Base-by-base conservation (phyloP, 1,139 yeast species). In the Hyphopichia wangnamkhiaoensis region DNA sequence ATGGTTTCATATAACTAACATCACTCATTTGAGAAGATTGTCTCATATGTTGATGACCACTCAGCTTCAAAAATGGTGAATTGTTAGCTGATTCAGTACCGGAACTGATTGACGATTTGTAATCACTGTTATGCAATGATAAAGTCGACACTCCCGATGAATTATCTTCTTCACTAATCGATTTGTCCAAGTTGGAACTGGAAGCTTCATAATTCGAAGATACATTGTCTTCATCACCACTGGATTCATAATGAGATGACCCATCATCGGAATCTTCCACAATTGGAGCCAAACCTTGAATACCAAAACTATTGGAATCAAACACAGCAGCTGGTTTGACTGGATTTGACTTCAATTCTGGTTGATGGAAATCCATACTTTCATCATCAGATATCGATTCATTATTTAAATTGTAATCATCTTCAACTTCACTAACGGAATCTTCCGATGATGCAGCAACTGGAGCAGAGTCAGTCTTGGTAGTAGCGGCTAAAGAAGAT, bases 91-190 rank as follows among this genome's bases (percentile, higher is more conserved):
- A 41, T 21, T 46, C 52, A 23, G 49, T 45, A 27, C 55, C 57
- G 8, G 61, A 56, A 20, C 52, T 48, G 17, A 54, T 48, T 2
- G 61, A 57, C 6, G 61, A 56, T 37, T 65, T 61, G 53, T 61
- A 62, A 47, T 68, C 71, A 42, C 68, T 61, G 42, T 68, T 61
- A 48, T 68, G 71, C 51, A 71, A 68, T 1, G 76, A 71, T 45
- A 71, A 65, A 15, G 71, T 58, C 9, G 73, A 66, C 8, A 58
- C 56, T 35, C 71, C 67, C 5, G 72, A 63, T 10, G 26, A 23
- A 26, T 68, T 60, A 3, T 57, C 49, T 35, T 58, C 64, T 39
- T 60, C 68, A 23, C 53, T 45, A 21, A 27, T 13, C 5, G 37
- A 35, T 15, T 30, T 35, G 21, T 52, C 61, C 17, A 35, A 17